Base-by-base conservation (phyloP, 768 basidiomycete species). In the Psilocybe cubensis region DNA sequence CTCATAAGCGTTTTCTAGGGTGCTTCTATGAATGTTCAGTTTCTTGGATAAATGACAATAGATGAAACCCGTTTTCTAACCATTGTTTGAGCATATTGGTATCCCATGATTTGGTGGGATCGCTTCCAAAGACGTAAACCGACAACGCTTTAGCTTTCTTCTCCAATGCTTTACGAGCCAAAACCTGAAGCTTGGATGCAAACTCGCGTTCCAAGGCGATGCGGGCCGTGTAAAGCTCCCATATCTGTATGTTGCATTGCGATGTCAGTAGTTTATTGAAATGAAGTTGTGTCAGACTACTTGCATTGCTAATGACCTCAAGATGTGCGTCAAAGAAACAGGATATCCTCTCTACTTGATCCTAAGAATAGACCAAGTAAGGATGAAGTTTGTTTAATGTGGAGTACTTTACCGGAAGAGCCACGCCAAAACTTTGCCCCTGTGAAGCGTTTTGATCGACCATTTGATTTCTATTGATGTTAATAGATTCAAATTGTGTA, bases 161-260 rank as follows among this genome's bases (percentile, higher is more conserved):
- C 42, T 94, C 92, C 9, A 76, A 72, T 1, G 86, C 85, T 67
- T 86, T 92, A 70, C 81, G 86, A 7, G 79, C 79, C 28, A 94
- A 70, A 14, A 76, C 70, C 65, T 88, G 86, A 9, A 94, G 76
- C 67, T 89, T 92, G 23, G 72, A 68, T 0, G 91, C 89, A 67
- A 92, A 94, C 68, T 94, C 92, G 50, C 87, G 84, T 70, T 94
- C 92, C 10, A 94, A 74, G 6, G 76, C 79, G 9, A 76, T 84
- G 43, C 87, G 82, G 49, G 87, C 88, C 41, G 77, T 76, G 66
- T 91, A 88, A 48, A 94, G 63, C 43, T 93, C 91, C 56, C 88
- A 84, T 52, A 90, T 82, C 92, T 93, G 62, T 3, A 52, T 38
- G 18, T 27, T 24, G 23, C 41, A 46, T 31, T 21, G 31, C 18